A percentile compares a stretch with the other conserved stretches of the same genome.
Evolutionary conservation across 805 yeast genomes (phyloP).

Genomic region (Jamesozyma spencerorum): DNA sequence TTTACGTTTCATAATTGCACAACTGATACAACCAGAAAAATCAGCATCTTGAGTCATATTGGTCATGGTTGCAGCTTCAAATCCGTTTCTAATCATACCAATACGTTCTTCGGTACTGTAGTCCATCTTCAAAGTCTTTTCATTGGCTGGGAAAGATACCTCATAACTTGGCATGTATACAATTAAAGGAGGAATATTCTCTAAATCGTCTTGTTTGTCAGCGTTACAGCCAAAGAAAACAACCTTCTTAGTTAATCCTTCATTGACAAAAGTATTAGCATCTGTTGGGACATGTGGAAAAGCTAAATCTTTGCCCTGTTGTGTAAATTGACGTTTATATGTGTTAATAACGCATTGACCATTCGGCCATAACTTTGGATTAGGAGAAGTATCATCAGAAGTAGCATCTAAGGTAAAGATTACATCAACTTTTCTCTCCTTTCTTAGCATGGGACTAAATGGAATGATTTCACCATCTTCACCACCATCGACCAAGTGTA

Average conservation of each 20-base stretch:
- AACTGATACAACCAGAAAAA: conserved; percentile 68
- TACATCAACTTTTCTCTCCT: conserved; percentile 49
- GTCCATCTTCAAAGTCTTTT: conserved; percentile 57
- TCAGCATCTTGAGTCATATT: conserved; percentile 60
- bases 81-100: conserved; percentile 62
- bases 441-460: conserved; percentile 52
- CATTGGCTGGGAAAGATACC: conserved; percentile 53
- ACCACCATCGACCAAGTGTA: conserved; percentile 64
- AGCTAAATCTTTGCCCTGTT: conserved; percentile 45
- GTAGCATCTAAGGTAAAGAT: conserved; percentile 59
- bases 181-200: conserved; percentile 58
- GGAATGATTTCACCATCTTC: conserved; percentile 60
- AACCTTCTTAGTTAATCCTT: conserved; percentile 59
- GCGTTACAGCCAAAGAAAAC: conserved; percentile 79
- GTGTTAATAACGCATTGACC: conserved; percentile 51
- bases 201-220: conserved; percentile 47
- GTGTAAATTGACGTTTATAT: conserved; percentile 51
- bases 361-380: conserved; percentile 53
- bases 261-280: conserved; percentile 44
- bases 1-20: conserved; percentile 74
- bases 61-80: conserved; percentile 55
- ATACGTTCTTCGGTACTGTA: conserved; percentile 50
- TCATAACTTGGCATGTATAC: conserved; percentile 70
- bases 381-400: conserved; percentile 51
- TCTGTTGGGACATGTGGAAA: conserved; percentile 85